These are phyloP conservation scores for Fonsecaea pedrosoi DNA, from an alignment of 2,329 filamentous ascomycete genomes.

Conservation along the genomic window DNA sequence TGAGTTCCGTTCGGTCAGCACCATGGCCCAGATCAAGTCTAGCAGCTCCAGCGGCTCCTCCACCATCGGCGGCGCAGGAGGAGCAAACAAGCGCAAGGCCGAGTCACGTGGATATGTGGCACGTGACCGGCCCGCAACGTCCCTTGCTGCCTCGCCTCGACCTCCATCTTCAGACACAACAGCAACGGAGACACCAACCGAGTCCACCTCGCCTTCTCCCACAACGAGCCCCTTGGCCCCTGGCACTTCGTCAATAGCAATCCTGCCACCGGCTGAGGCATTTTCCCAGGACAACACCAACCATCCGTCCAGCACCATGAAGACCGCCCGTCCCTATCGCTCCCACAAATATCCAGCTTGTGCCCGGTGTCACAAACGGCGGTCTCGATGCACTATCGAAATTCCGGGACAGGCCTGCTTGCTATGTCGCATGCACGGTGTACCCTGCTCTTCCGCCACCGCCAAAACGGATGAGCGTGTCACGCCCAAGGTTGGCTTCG, in stretches of 20 bases:
- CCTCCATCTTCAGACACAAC: slow-evolving; percentile 10
- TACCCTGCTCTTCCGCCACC: slow-evolving; percentile 63
- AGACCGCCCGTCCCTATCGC: slow-evolving; percentile 61
- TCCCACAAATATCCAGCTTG: slow-evolving; percentile 69
- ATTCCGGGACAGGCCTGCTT: slow-evolving; percentile 60
- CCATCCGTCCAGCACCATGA: slow-evolving; percentile 19
- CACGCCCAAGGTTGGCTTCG: slow-evolving; percentile 37
- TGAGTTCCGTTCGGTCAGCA: slow-evolving; percentile 7
- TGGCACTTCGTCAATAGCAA: background rate
- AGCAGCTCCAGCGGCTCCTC: slow-evolving; percentile 10
- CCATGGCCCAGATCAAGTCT: slow-evolving; percentile 22
- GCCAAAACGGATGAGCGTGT: slow-evolving; percentile 41
- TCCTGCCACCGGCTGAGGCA: slow-evolving; percentile 1
- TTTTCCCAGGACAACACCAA: background rate
- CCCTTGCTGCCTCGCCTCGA: background rate
- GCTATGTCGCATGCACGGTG: slow-evolving; percentile 65
- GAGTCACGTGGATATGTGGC: slow-evolving; percentile 4
- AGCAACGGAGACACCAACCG: slow-evolving; percentile 1
- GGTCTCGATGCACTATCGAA: slow-evolving; percentile 67
- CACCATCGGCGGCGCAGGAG: background rate
- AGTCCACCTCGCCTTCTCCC: slow-evolving; percentile 5
- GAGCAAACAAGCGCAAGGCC: background rate
- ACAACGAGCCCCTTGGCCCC: background rate
- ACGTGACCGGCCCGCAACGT: slow-evolving; percentile 4
- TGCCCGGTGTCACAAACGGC: slow-evolving; percentile 65